A percentile compares a stretch with the other conserved stretches of the same genome.
phyloP scores from a whole-genome alignment of 345 rosid genomes.

The Isatis tinctoria region DNA sequence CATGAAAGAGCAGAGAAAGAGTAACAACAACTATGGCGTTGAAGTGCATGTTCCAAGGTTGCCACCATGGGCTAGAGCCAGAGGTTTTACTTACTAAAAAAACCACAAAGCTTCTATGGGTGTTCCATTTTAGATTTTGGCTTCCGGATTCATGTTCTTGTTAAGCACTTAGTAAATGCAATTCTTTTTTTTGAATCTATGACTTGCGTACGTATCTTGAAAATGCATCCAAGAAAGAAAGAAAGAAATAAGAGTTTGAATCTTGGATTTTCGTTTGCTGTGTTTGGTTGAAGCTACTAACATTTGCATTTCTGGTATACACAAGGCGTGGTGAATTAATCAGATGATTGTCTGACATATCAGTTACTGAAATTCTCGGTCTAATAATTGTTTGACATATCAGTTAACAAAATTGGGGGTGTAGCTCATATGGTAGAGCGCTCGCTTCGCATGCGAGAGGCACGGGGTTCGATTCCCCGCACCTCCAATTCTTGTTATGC shows the following conservation, averaged over 20 bases:
- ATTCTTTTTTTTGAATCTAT: slow-evolving; percentile 10
- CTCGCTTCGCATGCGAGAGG: slow-evolving; percentile 99
- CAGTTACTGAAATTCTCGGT: not conserved
- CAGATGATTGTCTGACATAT: not conserved
- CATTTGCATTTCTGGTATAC: not conserved
- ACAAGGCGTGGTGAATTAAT: not conserved
- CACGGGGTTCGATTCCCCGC: slow-evolving; percentile 99
- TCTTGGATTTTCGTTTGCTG: not conserved
- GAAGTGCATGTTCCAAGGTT: slow-evolving; percentile 30
- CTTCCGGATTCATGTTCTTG: not conserved
- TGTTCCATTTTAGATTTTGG: not conserved
- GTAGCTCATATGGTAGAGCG: slow-evolving; percentile 62
- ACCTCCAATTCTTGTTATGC: slow-evolving; percentile 39
- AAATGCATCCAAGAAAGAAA: not conserved
- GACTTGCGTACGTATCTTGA: not conserved
- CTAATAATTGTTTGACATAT: not conserved
- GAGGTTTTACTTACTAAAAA: slow-evolving; percentile 38
- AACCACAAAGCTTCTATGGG: not conserved
- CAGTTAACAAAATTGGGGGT: not conserved
- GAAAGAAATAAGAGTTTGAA: not conserved
- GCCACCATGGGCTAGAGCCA: slow-evolving; percentile 54
- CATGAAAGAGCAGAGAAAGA: slow-evolving; percentile 68
- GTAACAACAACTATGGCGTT: slow-evolving; percentile 29
- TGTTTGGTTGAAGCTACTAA: not conserved
- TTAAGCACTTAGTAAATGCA: not conserved